Conservation (phyloP, 75 land plant species). For the Pinus albicaulis region DNA sequence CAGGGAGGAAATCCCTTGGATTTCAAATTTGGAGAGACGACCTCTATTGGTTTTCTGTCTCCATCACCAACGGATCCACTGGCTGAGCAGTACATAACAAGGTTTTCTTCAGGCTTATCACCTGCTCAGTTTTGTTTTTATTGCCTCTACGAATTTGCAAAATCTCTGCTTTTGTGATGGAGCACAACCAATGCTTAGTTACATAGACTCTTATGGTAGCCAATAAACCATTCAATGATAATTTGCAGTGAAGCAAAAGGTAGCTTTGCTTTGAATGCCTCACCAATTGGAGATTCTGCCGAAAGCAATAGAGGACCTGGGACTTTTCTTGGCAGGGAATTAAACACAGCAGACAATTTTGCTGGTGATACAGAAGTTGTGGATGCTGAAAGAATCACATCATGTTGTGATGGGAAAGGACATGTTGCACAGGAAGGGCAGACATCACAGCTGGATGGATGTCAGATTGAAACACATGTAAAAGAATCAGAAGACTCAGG, state of each 20-base stretch:
- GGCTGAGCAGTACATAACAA: slow-evolving; percentile 53
- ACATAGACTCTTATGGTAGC: neutral
- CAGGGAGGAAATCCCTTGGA: slow-evolving; percentile 98
- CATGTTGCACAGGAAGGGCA: slow-evolving; percentile 34
- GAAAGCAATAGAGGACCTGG: slow-evolving; percentile 65
- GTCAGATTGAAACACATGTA: slow-evolving; percentile 20
- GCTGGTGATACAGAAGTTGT: slow-evolving; percentile 55
- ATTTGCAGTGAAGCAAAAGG: slow-evolving; percentile 69
- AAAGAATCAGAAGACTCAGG: slow-evolving; percentile 58
- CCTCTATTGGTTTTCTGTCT: slow-evolving; percentile 59
- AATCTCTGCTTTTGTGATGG: neutral
- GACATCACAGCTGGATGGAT: slow-evolving; percentile 31
- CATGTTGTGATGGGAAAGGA: slow-evolving; percentile 18
- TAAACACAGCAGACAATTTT: slow-evolving; percentile 63
- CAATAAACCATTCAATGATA: neutral
- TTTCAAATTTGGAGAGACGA: slow-evolving; percentile 61
- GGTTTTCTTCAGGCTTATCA: slow-evolving; percentile 28
- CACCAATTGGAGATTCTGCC: slow-evolving; percentile 67
- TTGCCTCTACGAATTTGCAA: neutral
- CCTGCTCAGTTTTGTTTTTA: slow-evolving; percentile 7
- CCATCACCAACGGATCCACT: slow-evolving; percentile 67
- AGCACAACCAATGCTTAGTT: neutral
- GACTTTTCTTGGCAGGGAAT: slow-evolving; percentile 33
- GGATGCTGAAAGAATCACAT: slow-evolving; percentile 23
- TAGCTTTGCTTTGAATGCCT: slow-evolving; percentile 50